These are phyloP conservation scores for Hymenoscyphus infarciens DNA, from an alignment of 2,329 filamentous ascomycete genomes.

Conservation along the genomic window DNA sequence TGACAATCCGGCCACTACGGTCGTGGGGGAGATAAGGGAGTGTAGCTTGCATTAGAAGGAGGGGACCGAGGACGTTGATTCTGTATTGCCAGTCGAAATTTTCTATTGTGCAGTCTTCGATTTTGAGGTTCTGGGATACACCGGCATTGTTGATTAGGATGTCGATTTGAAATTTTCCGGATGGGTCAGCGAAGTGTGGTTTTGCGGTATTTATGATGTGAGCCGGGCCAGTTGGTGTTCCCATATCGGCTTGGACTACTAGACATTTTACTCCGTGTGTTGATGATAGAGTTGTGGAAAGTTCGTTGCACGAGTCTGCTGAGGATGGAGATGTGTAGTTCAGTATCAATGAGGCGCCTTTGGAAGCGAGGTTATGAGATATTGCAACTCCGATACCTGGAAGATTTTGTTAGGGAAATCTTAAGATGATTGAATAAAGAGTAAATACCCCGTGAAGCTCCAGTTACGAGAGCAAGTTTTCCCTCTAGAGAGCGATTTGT, in stretches of 20 bases:
- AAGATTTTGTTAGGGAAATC: background rate
- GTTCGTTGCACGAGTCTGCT: conserved; percentile 45
- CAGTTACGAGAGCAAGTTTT: conserved; percentile 76
- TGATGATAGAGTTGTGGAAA: conserved; percentile 53
- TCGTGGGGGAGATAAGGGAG: conserved; percentile 66
- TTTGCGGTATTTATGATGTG: conserved; percentile 56
- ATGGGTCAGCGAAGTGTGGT: conserved; percentile 52
- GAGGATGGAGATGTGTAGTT: conserved; percentile 66
- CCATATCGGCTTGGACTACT: conserved; percentile 68
- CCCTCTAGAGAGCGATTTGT: conserved; percentile 53
- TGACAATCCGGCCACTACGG: conserved; percentile 62
- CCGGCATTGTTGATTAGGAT: conserved; percentile 89
- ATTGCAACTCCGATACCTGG: conserved; percentile 66
- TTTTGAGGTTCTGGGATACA: conserved; percentile 59
- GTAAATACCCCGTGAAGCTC: conserved; percentile 66
- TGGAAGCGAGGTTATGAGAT: conserved; percentile 66
- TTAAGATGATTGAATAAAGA: background rate
- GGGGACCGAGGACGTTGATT: conserved; percentile 77
- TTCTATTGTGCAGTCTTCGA: conserved; percentile 58
- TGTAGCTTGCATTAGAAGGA: conserved; percentile 73
- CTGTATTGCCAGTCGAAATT: conserved; percentile 72
- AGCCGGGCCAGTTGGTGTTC: conserved; percentile 55
- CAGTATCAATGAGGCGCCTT: conserved; percentile 60
- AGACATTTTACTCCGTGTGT: conserved; percentile 58
- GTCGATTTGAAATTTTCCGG: conserved; percentile 62